Base-by-base conservation (phyloP, 1,284 basidiomycete species). In the Apiotrichum laibachii region DNA sequence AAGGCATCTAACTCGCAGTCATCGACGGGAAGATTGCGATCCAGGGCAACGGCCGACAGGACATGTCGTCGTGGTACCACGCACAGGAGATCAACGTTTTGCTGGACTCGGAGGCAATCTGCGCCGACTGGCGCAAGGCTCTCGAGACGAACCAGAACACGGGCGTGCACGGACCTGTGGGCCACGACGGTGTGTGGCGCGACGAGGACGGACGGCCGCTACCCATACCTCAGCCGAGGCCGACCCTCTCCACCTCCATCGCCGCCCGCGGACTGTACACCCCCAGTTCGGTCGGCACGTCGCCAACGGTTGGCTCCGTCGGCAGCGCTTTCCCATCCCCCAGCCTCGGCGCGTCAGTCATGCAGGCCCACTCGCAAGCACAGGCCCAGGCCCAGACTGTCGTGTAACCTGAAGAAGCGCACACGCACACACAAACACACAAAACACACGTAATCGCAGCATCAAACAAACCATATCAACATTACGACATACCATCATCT, bases 21-120 rank as follows among this genome's bases (percentile, higher is more conserved):
- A 18, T 88, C 59, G 87, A 89, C 67, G 83, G 82, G 55, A 77
- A 81, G 57, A 81, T 88, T 44, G 86, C 81, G 16, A 87, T 89
- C 59, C 65, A 67, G 50, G 70, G 71, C n/a, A 71, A 72, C 53
- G 70, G 72, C 16, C 71, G 72, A 45, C 45, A 40, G 35, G 85
- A 86, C 64, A 83, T 84, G 12, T 85, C 88, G 70, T 84, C 83
- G 11, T 89, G 87, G 86, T 88, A 82, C 78, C 88, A 89, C 73
- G 85, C 84, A 43, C 85, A 87, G 65, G 88, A 89, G 69, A 82
- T 85, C 67, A 88, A 89, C 69, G 78, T 88, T 53, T 82, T 89
- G 79, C 77, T 88, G 48, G 88, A 89, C 70, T 84, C 81, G 7
- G 13, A 79, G 3, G 72, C 79, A 39, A 80, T 88, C 53, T 84